Conservation (phyloP, 2,329 filamentous ascomycete genomes). For the Trichoderma sp. region DNA sequence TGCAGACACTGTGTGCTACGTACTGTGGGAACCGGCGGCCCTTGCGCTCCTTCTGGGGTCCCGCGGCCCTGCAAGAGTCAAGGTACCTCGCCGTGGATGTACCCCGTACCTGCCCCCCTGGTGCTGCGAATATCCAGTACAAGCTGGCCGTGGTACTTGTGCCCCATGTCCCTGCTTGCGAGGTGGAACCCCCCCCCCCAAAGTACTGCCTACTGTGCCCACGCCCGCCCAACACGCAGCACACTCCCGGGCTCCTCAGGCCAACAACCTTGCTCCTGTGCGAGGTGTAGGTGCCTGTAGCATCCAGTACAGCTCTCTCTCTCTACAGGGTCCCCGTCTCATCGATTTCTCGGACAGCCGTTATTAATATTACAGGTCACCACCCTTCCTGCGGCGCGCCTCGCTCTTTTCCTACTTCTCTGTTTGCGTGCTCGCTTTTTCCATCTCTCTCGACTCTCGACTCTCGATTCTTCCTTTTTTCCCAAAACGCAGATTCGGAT, state of each 20-base stretch:
- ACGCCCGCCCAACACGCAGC: background rate
- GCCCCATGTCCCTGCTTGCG: background rate
- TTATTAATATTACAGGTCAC: conserved; percentile 24
- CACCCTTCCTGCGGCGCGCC: conserved; percentile 13
- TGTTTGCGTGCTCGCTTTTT: conserved; percentile 17
- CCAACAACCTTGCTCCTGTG: background rate
- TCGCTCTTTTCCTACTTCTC: background rate
- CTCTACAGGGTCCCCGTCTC: background rate
- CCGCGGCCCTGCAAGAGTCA: background rate
- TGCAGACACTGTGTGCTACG: background rate
- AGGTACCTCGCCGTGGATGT: background rate
- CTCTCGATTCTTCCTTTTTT: background rate
- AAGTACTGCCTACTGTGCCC: background rate
- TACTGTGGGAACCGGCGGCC: conserved; percentile 11
- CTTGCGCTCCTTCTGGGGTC: conserved; percentile 1
- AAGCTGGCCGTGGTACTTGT: background rate
- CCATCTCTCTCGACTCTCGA: background rate
- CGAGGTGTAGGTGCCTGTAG: background rate
- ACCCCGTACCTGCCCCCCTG: background rate
- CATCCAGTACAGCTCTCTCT: conserved; percentile 11
- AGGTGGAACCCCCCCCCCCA: background rate
- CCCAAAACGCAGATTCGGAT: background rate
- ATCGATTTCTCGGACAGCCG: background rate
- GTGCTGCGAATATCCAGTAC: background rate
- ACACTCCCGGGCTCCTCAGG: background rate